Evolutionary conservation across 495 filamentous ascomycete species (phyloP).

Genomic region (Choiromyces venosus): DNA sequence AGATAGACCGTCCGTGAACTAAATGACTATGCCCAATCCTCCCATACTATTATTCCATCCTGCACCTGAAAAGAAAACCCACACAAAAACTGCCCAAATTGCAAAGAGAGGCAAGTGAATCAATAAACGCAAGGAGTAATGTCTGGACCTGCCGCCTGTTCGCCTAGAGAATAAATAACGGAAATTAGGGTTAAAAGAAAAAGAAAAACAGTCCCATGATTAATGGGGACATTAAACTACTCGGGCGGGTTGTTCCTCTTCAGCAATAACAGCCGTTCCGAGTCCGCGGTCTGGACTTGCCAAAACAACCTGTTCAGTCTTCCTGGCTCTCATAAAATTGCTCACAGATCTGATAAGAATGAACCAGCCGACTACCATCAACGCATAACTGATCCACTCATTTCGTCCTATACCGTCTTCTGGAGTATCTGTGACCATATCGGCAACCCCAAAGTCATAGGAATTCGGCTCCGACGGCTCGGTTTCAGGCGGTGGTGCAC

Average conservation of each 20-base stretch:
- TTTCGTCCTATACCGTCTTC: slow-evolving; percentile 48
- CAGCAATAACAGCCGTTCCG: slow-evolving; percentile 78
- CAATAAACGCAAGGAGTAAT: neutral
- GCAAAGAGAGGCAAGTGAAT: slow-evolving; percentile 5
- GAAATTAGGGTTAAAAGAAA: neutral
- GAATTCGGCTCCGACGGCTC: slow-evolving; percentile 79
- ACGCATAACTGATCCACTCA: slow-evolving; percentile 84
- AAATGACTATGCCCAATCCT: neutral
- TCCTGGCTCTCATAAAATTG: slow-evolving; percentile 77
- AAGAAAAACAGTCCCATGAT: neutral
- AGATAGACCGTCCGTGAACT: neutral
- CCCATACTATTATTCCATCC: neutral
- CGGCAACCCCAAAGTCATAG: slow-evolving; percentile 76
- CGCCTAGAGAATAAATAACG: slow-evolving; percentile 14
- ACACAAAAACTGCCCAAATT: slow-evolving; percentile 5
- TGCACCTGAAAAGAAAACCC: slow-evolving; percentile 3
- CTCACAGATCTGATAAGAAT: slow-evolving; percentile 84
- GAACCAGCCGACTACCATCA: slow-evolving; percentile 99
- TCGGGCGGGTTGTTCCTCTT: slow-evolving; percentile 74
- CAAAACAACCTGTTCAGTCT: slow-evolving; percentile 86
- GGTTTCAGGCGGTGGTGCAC: slow-evolving; percentile 47
- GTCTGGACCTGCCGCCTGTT: slow-evolving; percentile 11
- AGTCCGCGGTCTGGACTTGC: slow-evolving; percentile 91
- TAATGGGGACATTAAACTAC: slow-evolving; percentile 57
- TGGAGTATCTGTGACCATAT: slow-evolving; percentile 46